Conservation (phyloP, 2,329 filamentous ascomycete genomes). For the Aureobasidium sp. region DNA sequence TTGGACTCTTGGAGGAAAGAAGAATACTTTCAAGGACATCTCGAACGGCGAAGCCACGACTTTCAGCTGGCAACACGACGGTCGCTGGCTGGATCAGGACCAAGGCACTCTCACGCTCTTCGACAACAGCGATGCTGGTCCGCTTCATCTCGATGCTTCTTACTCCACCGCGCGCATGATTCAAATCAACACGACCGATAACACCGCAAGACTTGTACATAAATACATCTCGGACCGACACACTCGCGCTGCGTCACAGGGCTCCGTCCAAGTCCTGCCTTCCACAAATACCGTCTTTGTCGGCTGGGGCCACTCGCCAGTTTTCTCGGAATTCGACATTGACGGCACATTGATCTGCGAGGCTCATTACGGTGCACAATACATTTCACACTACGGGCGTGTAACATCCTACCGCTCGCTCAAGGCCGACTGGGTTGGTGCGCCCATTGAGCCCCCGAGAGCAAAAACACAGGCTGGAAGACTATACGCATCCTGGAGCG, state of each 20-base stretch:
- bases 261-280: slow-evolving; percentile 43
- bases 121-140: slow-evolving; percentile 30
- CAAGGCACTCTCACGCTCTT: slow-evolving; percentile 17
- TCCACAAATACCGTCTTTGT: slow-evolving; percentile 43
- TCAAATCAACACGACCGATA: slow-evolving; percentile 18
- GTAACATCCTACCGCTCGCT: slow-evolving; percentile 39
- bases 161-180: slow-evolving; percentile 21
- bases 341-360: slow-evolving; percentile 45
- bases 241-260: slow-evolving; percentile 41
- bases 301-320: slow-evolving; percentile 42
- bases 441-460: background rate
- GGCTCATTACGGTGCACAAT: slow-evolving; percentile 32
- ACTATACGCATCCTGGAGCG: slow-evolving; percentile 16
- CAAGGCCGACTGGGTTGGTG: slow-evolving; percentile 24
- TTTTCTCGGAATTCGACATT: slow-evolving; percentile 31
- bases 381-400: slow-evolving; percentile 30
- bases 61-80: slow-evolving; percentile 40
- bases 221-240: slow-evolving; percentile 19
- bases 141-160: slow-evolving; percentile 28
- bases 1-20: slow-evolving; percentile 34
- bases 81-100: slow-evolving; percentile 22
- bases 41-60: slow-evolving; percentile 8
- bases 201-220: slow-evolving; percentile 20
- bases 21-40: slow-evolving; percentile 12
- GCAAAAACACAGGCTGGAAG: slow-evolving; percentile 28